These are phyloP conservation scores for Aphanocladium album DNA, from an alignment of 2,329 filamentous ascomycete species.

Conservation along the genomic window DNA sequence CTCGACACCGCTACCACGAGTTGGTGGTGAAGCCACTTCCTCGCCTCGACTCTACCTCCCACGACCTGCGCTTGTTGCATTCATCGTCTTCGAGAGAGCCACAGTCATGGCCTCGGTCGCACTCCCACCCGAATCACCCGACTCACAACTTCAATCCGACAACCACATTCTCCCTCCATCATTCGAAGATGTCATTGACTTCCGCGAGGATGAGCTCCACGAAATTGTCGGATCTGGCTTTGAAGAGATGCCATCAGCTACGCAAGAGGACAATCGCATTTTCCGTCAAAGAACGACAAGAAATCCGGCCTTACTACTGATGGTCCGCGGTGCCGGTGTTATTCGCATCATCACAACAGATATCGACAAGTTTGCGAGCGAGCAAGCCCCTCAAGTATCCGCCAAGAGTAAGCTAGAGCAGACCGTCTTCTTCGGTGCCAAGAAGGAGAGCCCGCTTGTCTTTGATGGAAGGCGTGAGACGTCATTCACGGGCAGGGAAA, in stretches of 20 bases:
- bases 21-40: constrained; percentile 28
- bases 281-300: constrained; percentile 51
- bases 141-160: constrained; percentile 68
- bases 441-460: constrained; percentile 80
- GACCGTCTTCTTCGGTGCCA: constrained; percentile 84
- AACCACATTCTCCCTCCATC: constrained; percentile 57
- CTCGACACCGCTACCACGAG: constrained; percentile 44
- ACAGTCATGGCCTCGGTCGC: constrained; percentile 72
- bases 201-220: constrained; percentile 60
- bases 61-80: constrained; percentile 72
- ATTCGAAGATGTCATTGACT: constrained; percentile 84
- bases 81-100: constrained; percentile 73
- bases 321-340: constrained; percentile 59
- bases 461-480: constrained; percentile 65
- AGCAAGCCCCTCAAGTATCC: constrained; percentile 59
- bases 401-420: constrained; percentile 90
- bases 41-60: constrained; percentile 72
- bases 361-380: constrained; percentile 54
- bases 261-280: constrained; percentile 43
- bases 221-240: constrained; percentile 60
- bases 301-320: constrained; percentile 56
- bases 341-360: constrained; percentile 56
- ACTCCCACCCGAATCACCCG: constrained; percentile 62
- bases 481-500: constrained; percentile 63
- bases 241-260: constrained; percentile 48